These are phyloP conservation scores for Fusarium tupiense DNA, from an alignment of 2,329 filamentous ascomycete species.

Conservation along the genomic window DNA sequence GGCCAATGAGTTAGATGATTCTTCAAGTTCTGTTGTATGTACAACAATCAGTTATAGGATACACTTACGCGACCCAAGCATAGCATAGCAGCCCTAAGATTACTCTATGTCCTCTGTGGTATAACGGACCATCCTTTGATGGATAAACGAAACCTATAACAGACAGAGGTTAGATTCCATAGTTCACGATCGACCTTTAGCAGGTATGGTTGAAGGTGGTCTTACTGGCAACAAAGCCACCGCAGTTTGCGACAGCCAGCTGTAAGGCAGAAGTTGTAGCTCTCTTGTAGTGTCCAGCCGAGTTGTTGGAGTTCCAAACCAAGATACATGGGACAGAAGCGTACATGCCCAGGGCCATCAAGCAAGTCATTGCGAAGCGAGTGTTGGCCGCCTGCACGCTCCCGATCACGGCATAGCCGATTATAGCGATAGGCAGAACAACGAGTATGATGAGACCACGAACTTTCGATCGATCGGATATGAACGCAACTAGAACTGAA, in stretches of 20 bases:
- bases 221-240: slow-evolving; percentile 1
- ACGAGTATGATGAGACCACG: background rate
- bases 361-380: slow-evolving; percentile 73
- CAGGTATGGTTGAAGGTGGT: background rate
- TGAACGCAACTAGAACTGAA: background rate
- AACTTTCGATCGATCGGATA: background rate
- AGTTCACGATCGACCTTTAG: rapidly evolving
- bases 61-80: background rate
- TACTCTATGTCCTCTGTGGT: background rate
- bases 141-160: background rate
- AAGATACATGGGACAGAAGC: slow-evolving; percentile 70
- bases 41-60: background rate
- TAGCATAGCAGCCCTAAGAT: background rate
- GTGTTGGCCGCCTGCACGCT: slow-evolving; percentile 45
- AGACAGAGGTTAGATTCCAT: background rate
- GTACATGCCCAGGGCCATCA: slow-evolving; percentile 74
- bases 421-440: background rate
- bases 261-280: slow-evolving; percentile 68
- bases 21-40: background rate
- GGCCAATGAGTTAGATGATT: background rate
- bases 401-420: background rate
- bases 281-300: slow-evolving; percentile 74
- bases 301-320: slow-evolving; percentile 75
- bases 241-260: background rate
- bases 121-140: background rate